Evolutionary conservation across 2,329 filamentous ascomycete species (phyloP), one percentile per base, ranked within the genome.

Genomic region (Calycina herbarum): DNA sequence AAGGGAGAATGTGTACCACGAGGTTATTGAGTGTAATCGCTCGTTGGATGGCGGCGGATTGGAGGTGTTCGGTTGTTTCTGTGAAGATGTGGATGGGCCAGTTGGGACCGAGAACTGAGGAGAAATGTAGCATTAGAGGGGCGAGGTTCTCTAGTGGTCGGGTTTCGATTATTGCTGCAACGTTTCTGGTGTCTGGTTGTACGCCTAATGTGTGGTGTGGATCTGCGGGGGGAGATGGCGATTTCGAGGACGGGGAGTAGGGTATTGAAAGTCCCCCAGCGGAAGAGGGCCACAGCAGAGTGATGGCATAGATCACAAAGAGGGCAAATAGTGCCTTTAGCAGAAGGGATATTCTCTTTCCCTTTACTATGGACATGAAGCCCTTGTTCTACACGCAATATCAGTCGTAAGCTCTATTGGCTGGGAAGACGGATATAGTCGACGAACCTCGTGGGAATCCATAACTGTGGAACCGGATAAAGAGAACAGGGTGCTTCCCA

Each of bases 11-110:
- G 29, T 75, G 74, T 60, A 81, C 72, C 58, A 74, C 69, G 67
- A 81, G 72, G 24, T 68, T 65, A 13, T 72, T 68, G 8, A 69
- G 63, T 8, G 70, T 66, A 27, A 79, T 68, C 5, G 74, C 73
- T 5, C 77, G 78, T n/a, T 72, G 68, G 69, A 79, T 77, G 29
- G 77, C 59, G 2, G 73, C 70, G 1, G 75, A 76, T 69, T 67
- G 57, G 63, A 69, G 35, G 10, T 35, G 24, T 68, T 11, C 67
- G 65, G 59, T 68, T 59, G 38, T 59, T 24, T 63, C 40, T 35
- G 79, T 80, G 69, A 77, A 79, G 57, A 80, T 73, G 42, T 79
- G 72, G 38, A 81, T 75, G 17, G 78, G 78, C 79, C 79, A 81
- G 24, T 68, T 64, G 33, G 78, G 78, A 1, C 79, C 79, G 10